Evolutionary conservation across 495 filamentous ascomycete species (phyloP), one percentile per base, ranked within the genome.

Genomic region (Xylaria curta): DNA sequence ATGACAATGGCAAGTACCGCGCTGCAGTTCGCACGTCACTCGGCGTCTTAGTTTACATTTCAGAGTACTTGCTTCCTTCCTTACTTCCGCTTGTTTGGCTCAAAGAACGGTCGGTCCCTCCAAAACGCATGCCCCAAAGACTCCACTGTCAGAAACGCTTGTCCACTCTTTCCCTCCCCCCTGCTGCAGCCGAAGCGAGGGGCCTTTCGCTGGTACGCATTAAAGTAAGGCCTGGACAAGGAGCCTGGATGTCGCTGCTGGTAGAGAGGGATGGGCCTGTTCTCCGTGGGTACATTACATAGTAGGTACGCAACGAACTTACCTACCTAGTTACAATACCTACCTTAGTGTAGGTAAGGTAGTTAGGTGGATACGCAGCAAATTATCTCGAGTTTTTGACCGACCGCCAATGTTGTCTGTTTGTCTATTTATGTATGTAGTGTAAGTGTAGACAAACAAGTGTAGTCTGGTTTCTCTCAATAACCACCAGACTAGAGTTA

Each of bases 141-240:
- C 64, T 54, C 64, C 64, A 67, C 64, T 17, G 47, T 40, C 46
- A 36, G 21, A 26, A 65, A 24, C 38, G 38, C n/a, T 19, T 40
- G n/a, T 19, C 58, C 21, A 7, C 38, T 21, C 44, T 38, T 38
- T 38, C 8, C 36, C 36, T 38, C 36, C 6, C 36, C 36, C 36
- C 36, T 38, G 49, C 36, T 49, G 49, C 65, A 28, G 47, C 36
- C 65, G 65, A 67, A 67, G 65, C 65, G 65, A 67, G 65, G 64
- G 31, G 33, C 42, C 19, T 51, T 65, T 8, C 28, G 17, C 44
- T 65, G 44, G 38, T 13, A 42, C 10, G 42, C 42, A 58, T 42
- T 31, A 31, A 36, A 36, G 31, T 33, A 33, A 17, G 13, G 53
- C 53, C 56, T 59, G 17, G 56, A 59, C 31, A n/a, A 59, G 12